A percentile compares a stretch with the other conserved stretches of the same genome.
phyloP scores from a whole-genome alignment of 2,329 filamentous ascomycete species.

The Lachnellula subtilissima region DNA sequence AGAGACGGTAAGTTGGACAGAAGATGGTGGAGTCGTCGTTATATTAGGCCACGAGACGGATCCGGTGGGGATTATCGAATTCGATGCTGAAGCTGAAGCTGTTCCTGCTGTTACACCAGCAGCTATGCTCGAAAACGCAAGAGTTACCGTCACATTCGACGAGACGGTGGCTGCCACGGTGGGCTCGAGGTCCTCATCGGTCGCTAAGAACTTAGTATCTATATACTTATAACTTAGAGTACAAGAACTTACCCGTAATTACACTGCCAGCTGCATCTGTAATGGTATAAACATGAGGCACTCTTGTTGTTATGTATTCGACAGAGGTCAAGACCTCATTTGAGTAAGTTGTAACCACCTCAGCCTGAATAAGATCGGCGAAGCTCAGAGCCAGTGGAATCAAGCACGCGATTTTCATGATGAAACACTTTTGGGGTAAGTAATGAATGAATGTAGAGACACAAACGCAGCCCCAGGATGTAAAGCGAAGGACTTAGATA shows the following conservation, averaged over 20 bases:
- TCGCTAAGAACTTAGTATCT: not conserved
- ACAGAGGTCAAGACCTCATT: not conserved
- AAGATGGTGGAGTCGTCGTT: not conserved
- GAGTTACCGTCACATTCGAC: too few relatives aligned
- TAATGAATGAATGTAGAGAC: not conserved
- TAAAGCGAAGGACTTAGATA: not conserved
- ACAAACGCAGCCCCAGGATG: not conserved
- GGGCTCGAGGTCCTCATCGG: not conserved
- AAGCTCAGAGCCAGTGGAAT: not conserved
- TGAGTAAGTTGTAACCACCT: not conserved
- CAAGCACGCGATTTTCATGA: not conserved
- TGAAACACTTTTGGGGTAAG: not conserved
- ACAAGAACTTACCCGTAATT: not conserved
- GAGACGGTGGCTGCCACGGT: not conserved
- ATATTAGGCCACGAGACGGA: not conserved
- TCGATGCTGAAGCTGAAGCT: not conserved
- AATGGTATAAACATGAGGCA: not conserved
- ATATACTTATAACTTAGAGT: not conserved
- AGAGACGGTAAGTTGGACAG: not conserved
- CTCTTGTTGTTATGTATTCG: not conserved
- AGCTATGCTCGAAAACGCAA: too few relatives aligned
- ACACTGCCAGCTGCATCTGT: not conserved
- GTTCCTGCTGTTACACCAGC: too few relatives aligned
- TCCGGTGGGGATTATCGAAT: not conserved
- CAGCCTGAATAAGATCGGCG: not conserved